Evolutionary conservation across 1,139 yeast species (phyloP), one percentile per base, ranked within the genome.

Genomic region (Scheffersomyces quercinus): DNA sequence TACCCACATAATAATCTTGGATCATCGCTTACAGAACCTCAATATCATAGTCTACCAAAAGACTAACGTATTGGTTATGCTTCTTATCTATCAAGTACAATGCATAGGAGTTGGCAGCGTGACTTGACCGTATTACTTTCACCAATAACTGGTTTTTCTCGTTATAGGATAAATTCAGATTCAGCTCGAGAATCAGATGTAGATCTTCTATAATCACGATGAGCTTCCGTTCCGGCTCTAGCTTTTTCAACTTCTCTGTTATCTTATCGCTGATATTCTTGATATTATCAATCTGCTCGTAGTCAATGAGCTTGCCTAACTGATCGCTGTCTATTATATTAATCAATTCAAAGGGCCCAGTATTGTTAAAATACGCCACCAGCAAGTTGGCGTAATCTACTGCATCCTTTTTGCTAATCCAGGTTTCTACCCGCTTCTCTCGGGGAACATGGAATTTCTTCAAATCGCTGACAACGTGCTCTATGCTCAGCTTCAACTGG

Each of bases 261-360:
- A 31, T 31, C 35, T 31, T 31, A n/a, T 9, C 11, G n/a, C 20
- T 31, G 16, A 39, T 12, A 10, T 43, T 43, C 30, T 33, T 31
- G 30, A 41, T 26, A 12, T 30, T 29, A n/a, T 36, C 44, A 11
- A 47, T 36, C 13, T 43, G 39, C 34, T 41, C 45, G 43, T 46
- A 46, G 38, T 46, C 49, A 9, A 46, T 15, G 13, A 40, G 36
- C 35, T 38, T 41, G 15, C 38, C 34, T n/a, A 48, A 40, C 20
- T 28, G n/a, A 7, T 35, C 39, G 9, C 29, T 31, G 12, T 28
- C 30, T 6, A 24, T 37, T 14, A 31, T 29, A 26, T 36, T 13
- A 16, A 44, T 29, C 26, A 41, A 44, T 26, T 34, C 31, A 35
- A 45, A 42, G 37, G 52, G 53, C 6, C 46, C 38, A 11, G 48